These are phyloP conservation scores for Penicillium flavigenum DNA, from an alignment of 495 filamentous ascomycete genomes.

Conservation along the genomic window DNA sequence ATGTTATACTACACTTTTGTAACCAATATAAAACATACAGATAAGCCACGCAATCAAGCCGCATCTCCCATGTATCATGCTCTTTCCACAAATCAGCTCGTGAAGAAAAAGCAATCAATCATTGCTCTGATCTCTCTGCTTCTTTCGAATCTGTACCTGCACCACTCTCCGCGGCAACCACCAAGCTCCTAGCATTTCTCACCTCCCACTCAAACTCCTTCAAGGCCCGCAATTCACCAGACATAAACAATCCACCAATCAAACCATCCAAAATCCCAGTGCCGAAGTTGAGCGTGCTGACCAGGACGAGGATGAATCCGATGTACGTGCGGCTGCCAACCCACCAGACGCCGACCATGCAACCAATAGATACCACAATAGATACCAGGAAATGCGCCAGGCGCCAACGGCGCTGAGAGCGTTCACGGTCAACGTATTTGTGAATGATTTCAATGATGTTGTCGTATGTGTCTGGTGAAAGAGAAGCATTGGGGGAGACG, in stretches of 20 bases:
- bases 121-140: constrained; percentile 7
- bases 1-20: background rate
- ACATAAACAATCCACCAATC: constrained; percentile 82
- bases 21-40: background rate
- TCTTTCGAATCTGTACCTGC: constrained; percentile 3
- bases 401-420: constrained; percentile 65
- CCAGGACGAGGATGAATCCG: constrained; percentile 74
- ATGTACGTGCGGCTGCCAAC: constrained; percentile 65
- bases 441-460: constrained; percentile 66
- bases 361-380: constrained; percentile 63
- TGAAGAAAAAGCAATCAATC: constrained; percentile 1
- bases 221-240: constrained; percentile 76
- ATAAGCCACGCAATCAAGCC: background rate
- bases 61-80: background rate
- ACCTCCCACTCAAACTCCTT: constrained; percentile 97
- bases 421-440: constrained; percentile 66
- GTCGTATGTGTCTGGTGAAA: constrained; percentile 63
- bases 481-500: constrained; percentile 30
- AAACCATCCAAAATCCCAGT: constrained; percentile 80
- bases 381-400: constrained; percentile 70
- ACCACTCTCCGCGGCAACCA: constrained; percentile 22
- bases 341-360: constrained; percentile 84
- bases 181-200: constrained; percentile 56
- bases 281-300: constrained; percentile 72
- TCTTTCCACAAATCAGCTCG: background rate